Conservation (phyloP, 169 alveolate species). For the Plasmodium ovale region DNA sequence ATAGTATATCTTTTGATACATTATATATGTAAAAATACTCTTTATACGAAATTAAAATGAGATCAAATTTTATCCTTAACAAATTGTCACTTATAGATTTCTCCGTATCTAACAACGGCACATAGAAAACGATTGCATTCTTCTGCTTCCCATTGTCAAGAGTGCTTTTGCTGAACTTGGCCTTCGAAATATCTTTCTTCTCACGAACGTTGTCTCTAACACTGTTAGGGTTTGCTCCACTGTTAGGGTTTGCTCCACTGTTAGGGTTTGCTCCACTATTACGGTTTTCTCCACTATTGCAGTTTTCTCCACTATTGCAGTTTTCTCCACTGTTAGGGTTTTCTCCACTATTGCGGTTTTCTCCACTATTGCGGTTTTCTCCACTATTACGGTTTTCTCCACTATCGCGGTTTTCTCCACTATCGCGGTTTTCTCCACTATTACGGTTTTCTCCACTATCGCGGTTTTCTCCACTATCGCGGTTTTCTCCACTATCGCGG, state of each 20-base stretch:
- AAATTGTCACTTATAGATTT: conserved; percentile 63
- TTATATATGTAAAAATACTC: conserved; percentile 33
- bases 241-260: not conserved
- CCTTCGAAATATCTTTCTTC: not conserved
- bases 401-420: not conserved
- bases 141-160: conserved; percentile 27
- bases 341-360: not conserved
- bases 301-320: no score
- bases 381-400: no score
- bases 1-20: conserved; percentile 26
- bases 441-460: no score
- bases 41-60: conserved; percentile 6
- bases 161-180: not conserved
- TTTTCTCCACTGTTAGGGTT: no score
- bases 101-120: conserved; percentile 63
- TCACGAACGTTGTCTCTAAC: not conserved
- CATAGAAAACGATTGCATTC: conserved; percentile 64
- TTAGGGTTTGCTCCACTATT: not conserved
- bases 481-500: not conserved
- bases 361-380: not conserved
- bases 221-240: not conserved
- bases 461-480: not conserved
- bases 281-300: no score
- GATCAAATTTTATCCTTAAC: conserved; percentile 12
- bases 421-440: not conserved